A percentile compares a stretch with the other conserved stretches of the same genome.
These are phyloP conservation scores for Ophiostoma montium DNA, from an alignment of 2,329 filamentous ascomycete species.

Conservation along the genomic window DNA sequence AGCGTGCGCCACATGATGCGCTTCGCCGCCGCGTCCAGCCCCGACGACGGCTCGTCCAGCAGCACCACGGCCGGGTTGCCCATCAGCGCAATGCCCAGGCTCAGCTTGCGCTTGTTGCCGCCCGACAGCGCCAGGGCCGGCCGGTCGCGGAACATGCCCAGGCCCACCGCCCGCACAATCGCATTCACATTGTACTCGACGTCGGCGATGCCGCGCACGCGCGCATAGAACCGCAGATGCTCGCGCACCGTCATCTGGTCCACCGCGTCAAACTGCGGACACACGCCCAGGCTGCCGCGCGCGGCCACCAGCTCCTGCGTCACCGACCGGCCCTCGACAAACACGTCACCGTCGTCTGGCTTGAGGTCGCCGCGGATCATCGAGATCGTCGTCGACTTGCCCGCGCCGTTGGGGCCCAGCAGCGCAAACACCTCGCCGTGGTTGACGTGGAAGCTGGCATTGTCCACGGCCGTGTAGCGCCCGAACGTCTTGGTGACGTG, in stretches of 20 bases:
- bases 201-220: constrained; percentile 62
- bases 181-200: constrained; percentile 64
- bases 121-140: constrained; percentile 73
- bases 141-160: constrained; percentile 53
- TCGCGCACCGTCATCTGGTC: constrained; percentile 84
- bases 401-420: constrained; percentile 80
- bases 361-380: constrained; percentile 79
- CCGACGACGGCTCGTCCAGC: constrained; percentile 77
- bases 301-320: constrained; percentile 57
- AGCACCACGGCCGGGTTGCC: constrained; percentile 79
- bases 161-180: constrained; percentile 67
- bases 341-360: constrained; percentile 64
- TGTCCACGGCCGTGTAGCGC: constrained; percentile 66
- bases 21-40: constrained; percentile 83
- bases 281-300: constrained; percentile 71
- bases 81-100: constrained; percentile 79
- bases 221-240: constrained; percentile 78
- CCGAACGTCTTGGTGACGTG: constrained; percentile 72
- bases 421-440: constrained; percentile 77
- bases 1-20: constrained; percentile 88
- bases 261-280: constrained; percentile 77
- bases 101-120: constrained; percentile 88
- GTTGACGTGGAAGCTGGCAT: constrained; percentile 70
- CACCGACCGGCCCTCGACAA: constrained; percentile 67
- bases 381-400: constrained; percentile 81